Percentiles rank a stretch among this genome's conserved stretches.
phyloP scores from a whole-genome alignment of 2,329 filamentous ascomycete genomes.

The Sodiomyces alkalinus region DNA sequence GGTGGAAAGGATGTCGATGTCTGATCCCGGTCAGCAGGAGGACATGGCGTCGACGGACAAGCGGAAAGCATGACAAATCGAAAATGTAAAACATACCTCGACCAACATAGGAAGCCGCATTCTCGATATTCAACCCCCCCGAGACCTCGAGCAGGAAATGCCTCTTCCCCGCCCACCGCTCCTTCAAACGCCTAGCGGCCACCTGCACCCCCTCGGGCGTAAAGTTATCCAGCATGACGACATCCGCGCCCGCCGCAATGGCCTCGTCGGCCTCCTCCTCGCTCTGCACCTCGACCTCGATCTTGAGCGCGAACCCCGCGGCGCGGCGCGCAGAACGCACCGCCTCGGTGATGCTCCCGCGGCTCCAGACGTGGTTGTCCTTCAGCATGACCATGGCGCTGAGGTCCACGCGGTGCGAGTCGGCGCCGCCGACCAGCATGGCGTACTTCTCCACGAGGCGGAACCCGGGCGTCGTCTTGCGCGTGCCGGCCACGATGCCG shows the following conservation, averaged over 20 bases:
- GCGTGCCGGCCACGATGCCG: conserved; percentile 79
- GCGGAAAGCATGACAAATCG: background rate
- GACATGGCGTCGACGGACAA: background rate
- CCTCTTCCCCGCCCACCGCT: conserved; percentile 59
- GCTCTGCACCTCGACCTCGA: conserved; percentile 89
- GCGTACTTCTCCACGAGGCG: conserved; percentile 95
- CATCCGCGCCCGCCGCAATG: conserved; percentile 77
- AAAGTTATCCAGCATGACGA: conserved; percentile 98
- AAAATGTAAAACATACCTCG: conserved; percentile 34
- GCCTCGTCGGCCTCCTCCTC: conserved; percentile 84
- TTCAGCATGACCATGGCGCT: conserved; percentile 97
- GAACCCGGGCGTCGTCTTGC: conserved; percentile 95
- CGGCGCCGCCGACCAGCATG: conserved; percentile 86
- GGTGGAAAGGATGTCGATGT: conserved; percentile 91
- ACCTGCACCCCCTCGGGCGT: conserved; percentile 59
- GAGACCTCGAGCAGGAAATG: conserved; percentile 82
- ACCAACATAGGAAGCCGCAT: conserved; percentile 69
- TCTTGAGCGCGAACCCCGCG: conserved; percentile 80
- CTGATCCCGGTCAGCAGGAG: conserved; percentile 20
- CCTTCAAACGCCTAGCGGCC: conserved; percentile 62
- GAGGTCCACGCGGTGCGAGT: conserved; percentile 82
- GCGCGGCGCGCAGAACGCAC: conserved; percentile 71
- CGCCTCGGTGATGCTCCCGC: conserved; percentile 71
- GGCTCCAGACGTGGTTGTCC: conserved; percentile 95
- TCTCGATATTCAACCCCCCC: conserved; percentile 73